phyloP scores from a whole-genome alignment of 805 yeast species.

The Kodamaea nitidulidarum region DNA sequence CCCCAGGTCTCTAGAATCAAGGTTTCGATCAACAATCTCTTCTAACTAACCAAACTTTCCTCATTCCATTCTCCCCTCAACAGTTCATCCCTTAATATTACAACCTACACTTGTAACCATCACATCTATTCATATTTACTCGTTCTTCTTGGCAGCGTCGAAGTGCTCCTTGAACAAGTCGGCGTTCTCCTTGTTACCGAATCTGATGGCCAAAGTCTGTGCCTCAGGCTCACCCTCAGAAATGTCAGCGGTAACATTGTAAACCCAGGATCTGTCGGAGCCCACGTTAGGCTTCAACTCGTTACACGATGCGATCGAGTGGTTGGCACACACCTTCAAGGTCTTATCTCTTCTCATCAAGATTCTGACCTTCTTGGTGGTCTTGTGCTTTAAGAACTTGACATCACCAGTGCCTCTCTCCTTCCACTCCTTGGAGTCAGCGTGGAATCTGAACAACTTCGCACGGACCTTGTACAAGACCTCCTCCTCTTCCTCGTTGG shows the following conservation, averaged over 20 bases:
- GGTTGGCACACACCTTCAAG: constrained; percentile 96
- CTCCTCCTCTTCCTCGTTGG: constrained; percentile 90
- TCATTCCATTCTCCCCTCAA: too few relatives aligned
- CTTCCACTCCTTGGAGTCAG: constrained; percentile 91
- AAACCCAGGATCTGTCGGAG: constrained; percentile 97
- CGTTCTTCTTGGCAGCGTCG: constrained; percentile 40
- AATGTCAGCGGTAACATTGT: constrained; percentile 82
- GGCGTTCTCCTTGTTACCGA: constrained; percentile 88
- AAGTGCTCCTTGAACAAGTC: constrained; percentile 92
- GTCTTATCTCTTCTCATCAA: constrained; percentile 99
- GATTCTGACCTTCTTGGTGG: constrained; percentile 76
- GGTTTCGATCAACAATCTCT: too few relatives aligned
- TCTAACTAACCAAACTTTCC: too few relatives aligned
- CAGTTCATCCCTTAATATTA: too few relatives aligned
- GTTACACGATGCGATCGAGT: constrained; percentile 78
- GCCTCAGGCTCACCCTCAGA: constrained; percentile 89
- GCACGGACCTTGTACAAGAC: constrained; percentile 85
- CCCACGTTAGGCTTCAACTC: constrained; percentile 90
- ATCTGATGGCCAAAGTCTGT: constrained; percentile 93
- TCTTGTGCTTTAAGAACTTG: constrained; percentile 87
- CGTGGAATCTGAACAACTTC: constrained; percentile 85
- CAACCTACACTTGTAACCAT: too few relatives aligned
- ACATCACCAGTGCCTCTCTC: constrained; percentile 99
- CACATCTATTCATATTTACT: not conserved
- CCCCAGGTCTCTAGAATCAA: too few relatives aligned